A percentile compares a stretch with the other conserved stretches of the same genome.
phyloP scores from a whole-genome alignment of 139 green algal genomes.

The Diplosphaera chodatii region DNA sequence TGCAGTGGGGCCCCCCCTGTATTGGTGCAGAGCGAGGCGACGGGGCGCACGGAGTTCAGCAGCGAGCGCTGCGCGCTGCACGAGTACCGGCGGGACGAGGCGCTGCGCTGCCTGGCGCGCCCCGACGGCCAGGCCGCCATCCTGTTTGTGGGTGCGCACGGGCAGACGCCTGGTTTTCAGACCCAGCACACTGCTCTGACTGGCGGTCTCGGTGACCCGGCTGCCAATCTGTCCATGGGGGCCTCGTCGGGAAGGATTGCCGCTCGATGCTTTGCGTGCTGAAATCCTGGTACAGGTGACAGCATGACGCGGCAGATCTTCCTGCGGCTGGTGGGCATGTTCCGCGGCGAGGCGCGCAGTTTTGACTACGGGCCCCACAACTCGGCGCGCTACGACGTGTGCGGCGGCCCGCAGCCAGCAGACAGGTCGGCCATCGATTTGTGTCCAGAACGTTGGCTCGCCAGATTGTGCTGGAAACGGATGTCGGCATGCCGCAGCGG shows the following conservation, averaged over 20 bases:
- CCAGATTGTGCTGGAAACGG: too few species aligned
- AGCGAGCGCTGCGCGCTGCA: background rate
- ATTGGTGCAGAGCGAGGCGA: background rate
- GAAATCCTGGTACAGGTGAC: background rate
- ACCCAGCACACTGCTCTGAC: too few species aligned
- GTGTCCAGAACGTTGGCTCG: too few species aligned
- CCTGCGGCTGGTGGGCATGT: background rate
- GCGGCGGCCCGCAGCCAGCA: background rate
- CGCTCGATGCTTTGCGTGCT: too few species aligned
- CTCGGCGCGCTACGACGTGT: background rate
- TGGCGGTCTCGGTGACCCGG: too few species aligned
- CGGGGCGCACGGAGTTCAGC: background rate
- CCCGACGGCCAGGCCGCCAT: background rate
- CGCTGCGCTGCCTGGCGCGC: background rate
- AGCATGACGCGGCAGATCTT: background rate
- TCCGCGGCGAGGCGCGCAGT: background rate
- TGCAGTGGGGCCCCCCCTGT: too few species aligned
- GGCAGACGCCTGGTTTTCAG: too few species aligned
- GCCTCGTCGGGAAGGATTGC: too few species aligned
- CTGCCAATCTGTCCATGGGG: too few species aligned
- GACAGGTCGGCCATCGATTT: background rate
- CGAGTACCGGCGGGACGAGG: background rate
- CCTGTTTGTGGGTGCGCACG: background rate
- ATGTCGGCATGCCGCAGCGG: too few species aligned
- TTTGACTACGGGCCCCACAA: background rate